Conservation (phyloP, 139 green algal species). For the Pleodorina starrii region DNA sequence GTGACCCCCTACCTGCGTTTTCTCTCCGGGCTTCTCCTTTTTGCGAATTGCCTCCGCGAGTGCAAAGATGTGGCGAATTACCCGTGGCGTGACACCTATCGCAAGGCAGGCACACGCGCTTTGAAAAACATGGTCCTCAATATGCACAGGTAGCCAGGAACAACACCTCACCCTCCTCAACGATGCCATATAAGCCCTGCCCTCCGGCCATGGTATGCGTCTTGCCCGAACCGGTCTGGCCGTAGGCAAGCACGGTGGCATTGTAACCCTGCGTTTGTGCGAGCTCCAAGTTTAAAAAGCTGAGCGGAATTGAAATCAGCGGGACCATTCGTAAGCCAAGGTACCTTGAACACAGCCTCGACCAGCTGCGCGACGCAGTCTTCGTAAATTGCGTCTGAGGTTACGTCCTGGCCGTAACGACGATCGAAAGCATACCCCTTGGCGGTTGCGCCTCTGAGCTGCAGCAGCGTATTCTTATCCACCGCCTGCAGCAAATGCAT, state of each 20-base stretch:
- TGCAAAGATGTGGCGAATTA: slow-evolving; percentile 68
- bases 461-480: slow-evolving; percentile 74
- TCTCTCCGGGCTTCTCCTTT: slow-evolving; percentile 73
- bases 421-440: slow-evolving; percentile 79
- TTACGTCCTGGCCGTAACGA: slow-evolving; percentile 65
- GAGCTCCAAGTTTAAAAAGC: background rate
- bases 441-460: slow-evolving; percentile 67
- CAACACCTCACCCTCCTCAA: slow-evolving; percentile 65
- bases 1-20: slow-evolving; percentile 54
- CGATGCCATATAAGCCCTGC: slow-evolving; percentile 65
- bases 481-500: slow-evolving; percentile 66
- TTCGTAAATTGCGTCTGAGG: slow-evolving; percentile 74
- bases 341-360: slow-evolving; percentile 76
- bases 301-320: background rate
- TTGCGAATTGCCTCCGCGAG: slow-evolving; percentile 62
- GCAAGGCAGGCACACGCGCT: background rate
- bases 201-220: slow-evolving; percentile 85
- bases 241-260: slow-evolving; percentile 82
- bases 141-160: background rate
- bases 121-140: background rate
- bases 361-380: slow-evolving; percentile 68
- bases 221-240: slow-evolving; percentile 84
- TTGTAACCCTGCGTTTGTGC: slow-evolving; percentile 77
- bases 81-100: slow-evolving; percentile 72
- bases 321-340: background rate